Evolutionary conservation across 179 eudicot genomes (phyloP), one percentile per base, ranked within the genome.

Genomic region (Actinidia arguta): DNA sequence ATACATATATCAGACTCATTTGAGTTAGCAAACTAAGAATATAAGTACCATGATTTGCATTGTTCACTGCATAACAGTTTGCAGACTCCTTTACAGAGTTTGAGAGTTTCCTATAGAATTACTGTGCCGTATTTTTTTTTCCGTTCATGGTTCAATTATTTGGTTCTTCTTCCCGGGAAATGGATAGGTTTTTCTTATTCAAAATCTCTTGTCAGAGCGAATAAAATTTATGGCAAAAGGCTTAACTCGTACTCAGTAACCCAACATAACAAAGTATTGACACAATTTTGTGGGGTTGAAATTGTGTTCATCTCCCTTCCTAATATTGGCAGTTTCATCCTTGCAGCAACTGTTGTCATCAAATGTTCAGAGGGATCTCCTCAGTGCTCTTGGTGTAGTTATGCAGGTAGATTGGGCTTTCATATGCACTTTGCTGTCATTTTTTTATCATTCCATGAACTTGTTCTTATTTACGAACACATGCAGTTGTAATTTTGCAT

Each of bases 331-430:
- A 16, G 1, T 51, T 14, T 50, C 24, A 4, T 42, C 18, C 22
- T 78, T 90, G 86, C 98, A 94, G 98, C 83, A 42, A 88, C 90
- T 73, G 94, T 88, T 6, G 86, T 90, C 66, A 87, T 89, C 88
- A 84, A 94, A 93, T 83, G 92, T 94, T 83, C 97, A 91, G 86
- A 81, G 87, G 90, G 98, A 97, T 39, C 80, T 93, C 67, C 84
- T 94, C 81, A 92, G 81, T 75, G 86, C 97, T 31, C 76, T 92
- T 25, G 92, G 83, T 5, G 92, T 56, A 88, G 93, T 83, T 94
- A 92, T 85, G 90, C 92, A 86, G 98, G 98, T 94, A 84, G 75
- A 27, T 69, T 25, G 17, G 31, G 6, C 36, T 63, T 78, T 47
- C 63, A 36, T 27, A 51, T 44, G 22, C 69, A 51, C 74, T 8